A percentile compares a stretch with the other conserved stretches of the same genome.
These are phyloP conservation scores for Penicillium sp. DNA, from an alignment of 2,329 filamentous ascomycete species.

Conservation along the genomic window DNA sequence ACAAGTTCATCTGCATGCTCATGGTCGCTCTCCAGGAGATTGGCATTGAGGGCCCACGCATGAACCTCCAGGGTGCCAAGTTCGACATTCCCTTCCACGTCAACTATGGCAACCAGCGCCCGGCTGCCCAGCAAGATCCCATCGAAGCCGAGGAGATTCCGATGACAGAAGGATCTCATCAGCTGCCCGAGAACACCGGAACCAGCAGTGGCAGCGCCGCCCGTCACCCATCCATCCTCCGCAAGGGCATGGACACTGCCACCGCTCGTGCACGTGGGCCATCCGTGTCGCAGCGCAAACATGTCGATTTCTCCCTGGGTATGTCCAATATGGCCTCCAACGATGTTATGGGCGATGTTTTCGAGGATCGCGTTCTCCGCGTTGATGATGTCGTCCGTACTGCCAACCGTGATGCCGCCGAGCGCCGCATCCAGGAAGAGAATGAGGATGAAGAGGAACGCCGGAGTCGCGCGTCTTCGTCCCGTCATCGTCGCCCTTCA, in stretches of 20 bases:
- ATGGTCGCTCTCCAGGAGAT: slow-evolving; percentile 81
- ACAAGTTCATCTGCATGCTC: slow-evolving; percentile 89
- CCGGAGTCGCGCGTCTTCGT: slow-evolving; percentile 27
- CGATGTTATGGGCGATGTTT: slow-evolving; percentile 62
- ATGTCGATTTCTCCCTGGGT: slow-evolving; percentile 68
- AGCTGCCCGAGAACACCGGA: slow-evolving; percentile 32
- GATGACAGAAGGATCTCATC: slow-evolving; percentile 16
- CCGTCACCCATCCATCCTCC: slow-evolving; percentile 53
- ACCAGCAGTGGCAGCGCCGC: slow-evolving; percentile 23
- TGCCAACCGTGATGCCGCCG: slow-evolving; percentile 40
- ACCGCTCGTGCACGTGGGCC: slow-evolving; percentile 53
- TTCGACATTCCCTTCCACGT: slow-evolving; percentile 65
- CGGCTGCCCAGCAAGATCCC: slow-evolving; percentile 41
- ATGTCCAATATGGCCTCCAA: slow-evolving; percentile 57
- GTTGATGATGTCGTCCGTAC: slow-evolving; percentile 41
- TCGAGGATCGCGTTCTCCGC: slow-evolving; percentile 52
- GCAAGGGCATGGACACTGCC: slow-evolving; percentile 46
- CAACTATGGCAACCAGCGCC: slow-evolving; percentile 49
- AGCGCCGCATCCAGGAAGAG: slow-evolving; percentile 38
- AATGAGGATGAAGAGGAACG: slow-evolving; percentile 34
- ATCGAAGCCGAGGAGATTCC: slow-evolving; percentile 38
- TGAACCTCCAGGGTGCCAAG: slow-evolving; percentile 66
- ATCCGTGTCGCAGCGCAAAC: slow-evolving; percentile 57
- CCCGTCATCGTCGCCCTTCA: slow-evolving; percentile 24
- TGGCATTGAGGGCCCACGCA: slow-evolving; percentile 78